Evolutionary conservation across 2,329 filamentous ascomycete species (phyloP).

Genomic region (Fusarium newnesense): DNA sequence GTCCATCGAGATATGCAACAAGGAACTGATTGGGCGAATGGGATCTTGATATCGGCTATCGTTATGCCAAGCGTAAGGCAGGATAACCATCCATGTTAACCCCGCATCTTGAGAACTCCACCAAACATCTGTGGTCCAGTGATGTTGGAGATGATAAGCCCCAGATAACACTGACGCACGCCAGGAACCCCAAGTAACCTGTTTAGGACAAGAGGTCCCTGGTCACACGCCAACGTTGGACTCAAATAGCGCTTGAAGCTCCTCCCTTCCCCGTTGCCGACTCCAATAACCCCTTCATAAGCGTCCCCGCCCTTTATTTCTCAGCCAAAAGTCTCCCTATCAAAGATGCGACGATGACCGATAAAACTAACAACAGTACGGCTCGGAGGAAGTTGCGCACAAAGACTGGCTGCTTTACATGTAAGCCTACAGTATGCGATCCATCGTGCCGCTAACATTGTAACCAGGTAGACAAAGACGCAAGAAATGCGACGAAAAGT

Average conservation of each 20-base stretch:
- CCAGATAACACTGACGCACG: not conserved
- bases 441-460: not conserved
- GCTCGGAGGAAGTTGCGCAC: constrained; percentile 14
- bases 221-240: not conserved
- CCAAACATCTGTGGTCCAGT: not conserved
- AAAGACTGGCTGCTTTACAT: constrained; percentile 35
- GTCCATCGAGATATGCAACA: not conserved
- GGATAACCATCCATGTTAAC: not conserved
- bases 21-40: not conserved
- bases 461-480: constrained; percentile 24
- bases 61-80: not conserved
- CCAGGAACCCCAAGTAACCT: not conserved
- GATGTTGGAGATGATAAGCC: not conserved
- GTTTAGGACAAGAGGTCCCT: not conserved
- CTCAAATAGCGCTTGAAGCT: not conserved
- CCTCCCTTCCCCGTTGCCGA: rapidly evolving
- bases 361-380: not conserved
- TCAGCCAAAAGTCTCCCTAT: rapidly evolving
- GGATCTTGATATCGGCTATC: constrained; percentile 3
- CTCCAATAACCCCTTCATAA: not conserved
- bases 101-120: not conserved
- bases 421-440: not conserved
- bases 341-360: not conserved
- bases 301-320: not conserved
- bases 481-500: constrained; percentile 32